Conservation (phyloP, 352 stramenopile species). For the Discostella stelligera region DNA sequence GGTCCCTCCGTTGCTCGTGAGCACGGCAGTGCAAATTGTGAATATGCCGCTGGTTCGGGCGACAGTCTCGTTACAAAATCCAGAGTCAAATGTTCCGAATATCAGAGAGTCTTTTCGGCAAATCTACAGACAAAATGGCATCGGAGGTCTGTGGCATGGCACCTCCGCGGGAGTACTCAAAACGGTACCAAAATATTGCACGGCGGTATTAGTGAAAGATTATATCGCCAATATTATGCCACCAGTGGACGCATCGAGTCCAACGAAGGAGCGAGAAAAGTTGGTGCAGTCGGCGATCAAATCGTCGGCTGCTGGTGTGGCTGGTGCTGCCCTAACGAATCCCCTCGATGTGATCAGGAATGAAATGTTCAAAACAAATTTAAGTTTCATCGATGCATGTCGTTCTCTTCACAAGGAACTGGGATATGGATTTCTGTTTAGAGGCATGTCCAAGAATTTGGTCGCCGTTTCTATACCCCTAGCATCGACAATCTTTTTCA, state of each 20-base stretch:
- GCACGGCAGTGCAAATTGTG: slow-evolving; percentile 84
- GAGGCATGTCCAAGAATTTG: slow-evolving; percentile 86
- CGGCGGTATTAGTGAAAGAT: slow-evolving; percentile 85
- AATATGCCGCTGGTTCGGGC: slow-evolving; percentile 86
- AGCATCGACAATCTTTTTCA: slow-evolving; percentile 86
- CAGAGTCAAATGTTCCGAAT: slow-evolving; percentile 62
- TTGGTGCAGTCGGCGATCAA: slow-evolving; percentile 79
- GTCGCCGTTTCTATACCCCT: slow-evolving; percentile 86
- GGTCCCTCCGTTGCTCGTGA: slow-evolving; percentile 67
- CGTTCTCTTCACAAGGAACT: slow-evolving; percentile 60
- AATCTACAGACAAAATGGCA: slow-evolving; percentile 80
- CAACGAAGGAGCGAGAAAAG: slow-evolving; percentile 62
- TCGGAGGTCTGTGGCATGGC: slow-evolving; percentile 85
- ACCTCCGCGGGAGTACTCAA: slow-evolving; percentile 85
- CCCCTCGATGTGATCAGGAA: slow-evolving; percentile 87
- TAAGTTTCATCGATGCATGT: slow-evolving; percentile 63
- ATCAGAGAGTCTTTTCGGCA: slow-evolving; percentile 64
- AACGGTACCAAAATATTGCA: slow-evolving; percentile 88
- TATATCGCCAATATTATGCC: slow-evolving; percentile 65
- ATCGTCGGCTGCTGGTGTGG: slow-evolving; percentile 74
- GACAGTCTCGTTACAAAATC: slow-evolving; percentile 84
- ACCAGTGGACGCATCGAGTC: slow-evolving; percentile 54
- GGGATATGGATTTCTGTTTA: slow-evolving; percentile 63
- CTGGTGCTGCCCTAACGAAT: slow-evolving; percentile 85
- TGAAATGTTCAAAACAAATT: slow-evolving; percentile 88